A percentile compares a stretch with the other conserved stretches of the same genome.
phyloP scores from a whole-genome alignment of 2,329 filamentous ascomycete genomes.

The Nannizziopsis barbatae region DNA sequence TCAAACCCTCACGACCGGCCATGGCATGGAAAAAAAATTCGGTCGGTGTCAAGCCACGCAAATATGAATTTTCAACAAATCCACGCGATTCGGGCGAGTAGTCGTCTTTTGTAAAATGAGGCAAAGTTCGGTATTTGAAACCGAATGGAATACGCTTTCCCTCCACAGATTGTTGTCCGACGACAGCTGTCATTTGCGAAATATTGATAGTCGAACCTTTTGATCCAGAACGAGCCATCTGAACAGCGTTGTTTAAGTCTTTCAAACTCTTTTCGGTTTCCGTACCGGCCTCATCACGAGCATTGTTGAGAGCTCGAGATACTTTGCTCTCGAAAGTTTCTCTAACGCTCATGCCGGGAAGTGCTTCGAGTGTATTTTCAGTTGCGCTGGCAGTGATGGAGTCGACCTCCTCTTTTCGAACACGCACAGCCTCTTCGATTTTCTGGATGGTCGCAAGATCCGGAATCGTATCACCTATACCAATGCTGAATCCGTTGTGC shows the following conservation, averaged over 20 bases:
- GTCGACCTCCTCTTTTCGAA: conserved; percentile 71
- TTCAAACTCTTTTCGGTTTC: conserved; percentile 86
- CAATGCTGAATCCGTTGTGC: conserved; percentile 93
- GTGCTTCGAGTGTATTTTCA: conserved; percentile 74
- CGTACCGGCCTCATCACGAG: conserved; percentile 92
- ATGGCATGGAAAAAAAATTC: conserved; percentile 99
- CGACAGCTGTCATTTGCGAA: conserved; percentile 96
- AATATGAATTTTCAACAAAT: conserved; percentile 97
- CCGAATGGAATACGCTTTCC: conserved; percentile 98
- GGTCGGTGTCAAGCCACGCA: conserved; percentile 84
- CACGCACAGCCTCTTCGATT: conserved; percentile 70
- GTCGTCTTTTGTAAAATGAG: conserved; percentile 98
- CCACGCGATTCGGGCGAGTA: conserved; percentile 95
- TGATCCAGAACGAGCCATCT: conserved; percentile 92
- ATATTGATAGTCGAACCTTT: conserved; percentile 99
- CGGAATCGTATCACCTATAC: conserved; percentile 95
- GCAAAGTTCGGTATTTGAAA: conserved; percentile 94
- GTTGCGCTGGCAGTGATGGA: conserved; percentile 67
- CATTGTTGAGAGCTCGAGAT: conserved; percentile 83
- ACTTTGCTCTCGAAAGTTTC: conserved; percentile 98
- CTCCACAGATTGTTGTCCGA: conserved; percentile 96
- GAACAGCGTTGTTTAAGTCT: conserved; percentile 89
- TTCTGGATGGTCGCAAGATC: conserved; percentile 72
- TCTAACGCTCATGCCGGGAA: conserved; percentile 96
- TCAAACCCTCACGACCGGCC: conserved; percentile 99